Percentiles rank a stretch among this genome's conserved stretches.
Conservation (phyloP, 805 yeast genomes). For the Ogataea paraovalis region DNA sequence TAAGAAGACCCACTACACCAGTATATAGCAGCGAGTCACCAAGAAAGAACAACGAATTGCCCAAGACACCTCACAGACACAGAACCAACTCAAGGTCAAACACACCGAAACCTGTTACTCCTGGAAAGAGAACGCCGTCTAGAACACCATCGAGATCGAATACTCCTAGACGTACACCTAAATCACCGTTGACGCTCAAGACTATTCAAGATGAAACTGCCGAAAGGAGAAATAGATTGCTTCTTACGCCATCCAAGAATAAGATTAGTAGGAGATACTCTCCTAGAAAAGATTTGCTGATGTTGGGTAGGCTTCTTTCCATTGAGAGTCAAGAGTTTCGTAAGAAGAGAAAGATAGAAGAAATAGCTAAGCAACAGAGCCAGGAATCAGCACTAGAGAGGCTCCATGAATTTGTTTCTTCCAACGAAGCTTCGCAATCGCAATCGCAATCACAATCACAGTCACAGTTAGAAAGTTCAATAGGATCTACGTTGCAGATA, state of each 20-base stretch:
- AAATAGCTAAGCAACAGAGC: background rate
- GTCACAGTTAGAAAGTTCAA: background rate
- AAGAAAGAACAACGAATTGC: background rate
- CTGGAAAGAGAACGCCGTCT: background rate
- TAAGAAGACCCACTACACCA: background rate
- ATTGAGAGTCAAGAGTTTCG: slow-evolving; percentile 20
- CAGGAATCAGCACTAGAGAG: slow-evolving; percentile 12
- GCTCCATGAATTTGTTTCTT: slow-evolving; percentile 12
- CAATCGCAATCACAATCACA: slow-evolving; percentile 1
- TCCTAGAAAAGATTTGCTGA: slow-evolving; percentile 29
- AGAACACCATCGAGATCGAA: slow-evolving; percentile 4
- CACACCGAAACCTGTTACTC: background rate
- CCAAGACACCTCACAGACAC: background rate
- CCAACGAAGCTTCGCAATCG: slow-evolving; percentile 1
- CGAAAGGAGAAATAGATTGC: slow-evolving; percentile 27
- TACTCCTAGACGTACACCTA: slow-evolving; percentile 2
- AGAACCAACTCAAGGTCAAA: background rate
- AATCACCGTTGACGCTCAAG: slow-evolving; percentile 26
- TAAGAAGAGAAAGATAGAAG: slow-evolving; percentile 16
- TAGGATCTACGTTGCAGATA: background rate
- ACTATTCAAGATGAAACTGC: slow-evolving; percentile 30
- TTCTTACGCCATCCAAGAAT: slow-evolving; percentile 27
- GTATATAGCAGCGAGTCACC: background rate
- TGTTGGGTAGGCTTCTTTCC: slow-evolving; percentile 29
- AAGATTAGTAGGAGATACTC: slow-evolving; percentile 25